These are phyloP conservation scores for Mimosa pudica DNA, from an alignment of 306 rosid species.

Conservation along the genomic window DNA sequence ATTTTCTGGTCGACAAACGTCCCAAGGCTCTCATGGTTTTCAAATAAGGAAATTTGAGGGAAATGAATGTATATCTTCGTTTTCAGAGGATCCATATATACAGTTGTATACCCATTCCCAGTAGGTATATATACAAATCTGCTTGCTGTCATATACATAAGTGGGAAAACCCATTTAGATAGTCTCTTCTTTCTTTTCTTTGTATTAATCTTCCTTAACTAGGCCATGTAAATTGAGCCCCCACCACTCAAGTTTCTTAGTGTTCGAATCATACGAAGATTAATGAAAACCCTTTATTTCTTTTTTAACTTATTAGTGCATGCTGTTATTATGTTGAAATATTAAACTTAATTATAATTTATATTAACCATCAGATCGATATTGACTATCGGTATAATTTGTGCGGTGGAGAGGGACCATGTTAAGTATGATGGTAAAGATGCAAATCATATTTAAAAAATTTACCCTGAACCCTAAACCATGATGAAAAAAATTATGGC, in stretches of 20 bases:
- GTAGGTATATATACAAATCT: background rate
- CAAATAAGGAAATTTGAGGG: background rate
- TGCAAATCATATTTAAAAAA: no score
- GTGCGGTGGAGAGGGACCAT: background rate
- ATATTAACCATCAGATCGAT: background rate
- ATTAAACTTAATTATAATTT: background rate
- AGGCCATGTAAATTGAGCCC: slow-evolving; percentile 18
- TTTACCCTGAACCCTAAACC: no score
- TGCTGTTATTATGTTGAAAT: background rate
- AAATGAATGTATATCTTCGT: background rate
- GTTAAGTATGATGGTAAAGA: no score
- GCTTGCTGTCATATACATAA: background rate
- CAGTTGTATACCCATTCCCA: background rate
- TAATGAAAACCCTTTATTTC: background rate
- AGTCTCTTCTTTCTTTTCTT: background rate
- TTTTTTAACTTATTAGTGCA: background rate
- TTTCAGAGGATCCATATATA: background rate
- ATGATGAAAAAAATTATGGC: no score
- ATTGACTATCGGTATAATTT: background rate
- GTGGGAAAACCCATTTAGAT: background rate
- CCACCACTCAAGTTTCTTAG: background rate
- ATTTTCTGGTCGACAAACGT: background rate
- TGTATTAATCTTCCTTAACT: background rate
- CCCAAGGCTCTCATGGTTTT: background rate
- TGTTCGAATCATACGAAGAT: background rate